Conservation (phyloP, 2,329 filamentous ascomycete genomes). For the Clarireedia paspali region DNA sequence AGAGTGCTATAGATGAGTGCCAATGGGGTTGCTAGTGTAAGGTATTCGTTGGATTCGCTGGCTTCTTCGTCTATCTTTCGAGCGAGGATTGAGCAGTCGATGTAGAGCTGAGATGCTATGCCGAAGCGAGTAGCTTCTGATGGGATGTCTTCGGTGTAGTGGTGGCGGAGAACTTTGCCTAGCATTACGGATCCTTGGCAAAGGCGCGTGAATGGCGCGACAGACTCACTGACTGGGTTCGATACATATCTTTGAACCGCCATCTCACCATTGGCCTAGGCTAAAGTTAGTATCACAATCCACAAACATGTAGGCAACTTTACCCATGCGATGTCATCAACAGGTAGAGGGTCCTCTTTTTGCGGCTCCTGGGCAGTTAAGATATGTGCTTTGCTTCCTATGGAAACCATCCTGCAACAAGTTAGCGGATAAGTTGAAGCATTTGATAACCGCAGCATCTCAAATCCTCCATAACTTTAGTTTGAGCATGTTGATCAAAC, state of each 20-base stretch:
- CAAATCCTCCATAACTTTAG: no score
- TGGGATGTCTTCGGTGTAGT: slow-evolving; percentile 16
- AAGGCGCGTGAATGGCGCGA: slow-evolving; percentile 44
- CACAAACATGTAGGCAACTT: background rate
- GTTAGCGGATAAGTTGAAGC: slow-evolving; percentile 8
- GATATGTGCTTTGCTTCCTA: slow-evolving; percentile 25
- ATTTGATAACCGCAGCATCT: no score
- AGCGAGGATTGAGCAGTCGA: slow-evolving; percentile 20
- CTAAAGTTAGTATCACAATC: slow-evolving; percentile 2
- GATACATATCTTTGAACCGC: slow-evolving; percentile 25
- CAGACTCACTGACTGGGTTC: slow-evolving; percentile 35
- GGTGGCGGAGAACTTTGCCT: slow-evolving; percentile 30
- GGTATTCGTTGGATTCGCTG: slow-evolving; percentile 17
- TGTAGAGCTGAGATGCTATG: slow-evolving; percentile 22
- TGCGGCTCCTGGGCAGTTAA: slow-evolving; percentile 26
- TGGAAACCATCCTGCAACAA: slow-evolving; percentile 22
- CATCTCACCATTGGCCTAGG: slow-evolving; percentile 33
- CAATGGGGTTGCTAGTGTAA: slow-evolving; percentile 21
- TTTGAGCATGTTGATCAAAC: no score
- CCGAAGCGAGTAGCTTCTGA: slow-evolving; percentile 19
- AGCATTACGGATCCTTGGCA: slow-evolving; percentile 33
- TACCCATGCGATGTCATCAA: slow-evolving; percentile 35
- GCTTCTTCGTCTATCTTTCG: slow-evolving; percentile 24
- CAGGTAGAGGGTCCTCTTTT: slow-evolving; percentile 19
- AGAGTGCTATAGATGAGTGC: slow-evolving; percentile 25